Base-by-base conservation (phyloP, 2,329 filamentous ascomycete genomes). In the Didymella glomerata region DNA sequence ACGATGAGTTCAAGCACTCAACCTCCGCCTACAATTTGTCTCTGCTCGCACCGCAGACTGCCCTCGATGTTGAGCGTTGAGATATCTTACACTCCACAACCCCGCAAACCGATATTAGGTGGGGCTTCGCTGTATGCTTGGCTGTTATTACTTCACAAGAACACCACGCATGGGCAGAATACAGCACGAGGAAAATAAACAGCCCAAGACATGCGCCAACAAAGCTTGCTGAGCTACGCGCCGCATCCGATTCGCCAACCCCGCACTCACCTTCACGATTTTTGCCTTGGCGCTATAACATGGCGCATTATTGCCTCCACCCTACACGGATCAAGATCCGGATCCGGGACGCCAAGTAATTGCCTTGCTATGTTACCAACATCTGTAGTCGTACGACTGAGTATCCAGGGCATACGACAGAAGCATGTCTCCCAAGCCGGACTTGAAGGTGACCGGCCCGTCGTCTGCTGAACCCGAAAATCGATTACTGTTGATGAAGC, bases 371-470 rank as follows among this genome's bases (percentile, higher is more conserved):
- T 14, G 8, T 5, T 13, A 41, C 13, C 22, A 25, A 34, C n/a
- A 0, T 22, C 13, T 28, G 13, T 16, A 30, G 28, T 32, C 18
- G 24, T 34, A 16, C 11, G 34, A n/a, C n/a, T 14, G n/a, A 20
- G 25, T 32, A 3, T 24, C 11, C 28, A 14, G 42, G 16, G 16
- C 8, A 18, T 28, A 8, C 14, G 14, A 18, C 6, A 3, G n/a
- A 25, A 4, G 48, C 48, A 47, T 60, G 7, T n/a, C 32, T n/a
- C 57, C 65, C 62, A 60, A 60, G 54, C 48, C 66, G 67, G 68
- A 63, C 62, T 18, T 46, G 41, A 28, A 48, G 50, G 30, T 55
- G 50, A 63, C 47, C 64, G 63, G 55, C 38, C 67, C 67, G 69
- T 66, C 57, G 58, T 60, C 3, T 51, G 42, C 34, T 32, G 25